phyloP scores from a whole-genome alignment of 768 basidiomycete species.

The Psilocybe tampanensis region DNA sequence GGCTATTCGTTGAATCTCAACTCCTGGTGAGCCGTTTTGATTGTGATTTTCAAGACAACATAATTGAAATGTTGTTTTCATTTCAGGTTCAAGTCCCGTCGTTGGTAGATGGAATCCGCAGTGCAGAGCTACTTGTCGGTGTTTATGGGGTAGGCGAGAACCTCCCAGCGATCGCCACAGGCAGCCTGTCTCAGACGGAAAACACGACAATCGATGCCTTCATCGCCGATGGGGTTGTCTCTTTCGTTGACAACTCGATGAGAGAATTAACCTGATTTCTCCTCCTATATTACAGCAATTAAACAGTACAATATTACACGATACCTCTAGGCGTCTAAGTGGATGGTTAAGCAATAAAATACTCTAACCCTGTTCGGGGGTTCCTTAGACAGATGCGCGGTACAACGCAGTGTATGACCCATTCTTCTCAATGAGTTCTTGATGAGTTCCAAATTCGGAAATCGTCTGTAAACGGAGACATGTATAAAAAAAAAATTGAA shows the following conservation, averaged over 20 bases:
- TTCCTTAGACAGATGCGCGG: slow-evolving; percentile 58
- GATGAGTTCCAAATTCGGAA: slow-evolving; percentile 75
- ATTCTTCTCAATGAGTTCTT: slow-evolving; percentile 59
- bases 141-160: slow-evolving; percentile 68
- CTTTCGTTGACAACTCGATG: slow-evolving; percentile 65
- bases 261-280: slow-evolving; percentile 43
- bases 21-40: slow-evolving; percentile 65
- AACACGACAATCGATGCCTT: slow-evolving; percentile 67
- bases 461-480: slow-evolving; percentile 49
- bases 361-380: neutral
- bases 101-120: slow-evolving; percentile 85
- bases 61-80: neutral
- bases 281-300: slow-evolving; percentile 4
- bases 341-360: slow-evolving; percentile 14
- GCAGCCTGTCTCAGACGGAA: slow-evolving; percentile 37
- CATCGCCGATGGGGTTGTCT: slow-evolving; percentile 62
- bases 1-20: slow-evolving; percentile 85
- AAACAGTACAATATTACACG: slow-evolving; percentile 12
- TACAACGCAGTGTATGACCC: slow-evolving; percentile 74
- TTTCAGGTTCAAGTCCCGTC: slow-evolving; percentile 84
- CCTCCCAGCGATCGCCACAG: slow-evolving; percentile 34
- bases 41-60: slow-evolving; percentile 7
- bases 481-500: neutral
- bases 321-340: slow-evolving; percentile 10
- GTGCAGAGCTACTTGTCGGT: slow-evolving; percentile 85